Evolutionary conservation across 2,329 filamentous ascomycete species (phyloP), one percentile per base, ranked within the genome.

Genomic region (Corniculantispora saksenae): DNA sequence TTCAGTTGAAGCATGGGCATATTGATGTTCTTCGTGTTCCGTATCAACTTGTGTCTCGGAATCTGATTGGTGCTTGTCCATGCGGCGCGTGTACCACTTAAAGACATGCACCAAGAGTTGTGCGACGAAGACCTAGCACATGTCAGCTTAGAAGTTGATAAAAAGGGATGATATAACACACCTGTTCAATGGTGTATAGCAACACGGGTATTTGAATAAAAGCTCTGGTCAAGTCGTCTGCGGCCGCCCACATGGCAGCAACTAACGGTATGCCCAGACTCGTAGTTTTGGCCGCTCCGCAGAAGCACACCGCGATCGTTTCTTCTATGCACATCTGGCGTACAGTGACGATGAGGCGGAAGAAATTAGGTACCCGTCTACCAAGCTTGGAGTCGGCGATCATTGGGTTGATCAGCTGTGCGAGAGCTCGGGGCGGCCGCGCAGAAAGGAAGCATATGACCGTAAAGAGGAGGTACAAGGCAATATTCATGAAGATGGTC

Each of bases 221-320:
- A 0, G 84, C 82, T 66, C 84, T 80, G 23, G 85, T 82, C 47
- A 84, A 76, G 51, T 85, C 76, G 68, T 83, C 81, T 12, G 86
- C 76, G 17, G 84, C 80, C 17, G 80, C 78, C 80, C 88, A 92
- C 85, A 92, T 91, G 66, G 89, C 85, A 38, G 86, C 85, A 59
- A 86, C 82, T 32, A 92, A 73, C 0, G 90, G 90, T 9, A 92
- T 89, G 0, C 89, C 89, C 65, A 92, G 80, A 3, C 86, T 88
- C 1, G 89, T 89, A 3, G 89, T 91, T 76, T 93, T 93, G 17
- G 89, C 89, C 0, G 90, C 89, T 29, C 87, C 88, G 70, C 89
- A 91, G 75, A 92, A 92, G 69, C 89, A 91, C 17, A 91, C 85
- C 0, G 90, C 89, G 58, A 92, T 84, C 0, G 89, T 85, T 70